phyloP scores from a whole-genome alignment of 2,329 filamentous ascomycete genomes.

The Aaosphaeria pasadenensis region DNA sequence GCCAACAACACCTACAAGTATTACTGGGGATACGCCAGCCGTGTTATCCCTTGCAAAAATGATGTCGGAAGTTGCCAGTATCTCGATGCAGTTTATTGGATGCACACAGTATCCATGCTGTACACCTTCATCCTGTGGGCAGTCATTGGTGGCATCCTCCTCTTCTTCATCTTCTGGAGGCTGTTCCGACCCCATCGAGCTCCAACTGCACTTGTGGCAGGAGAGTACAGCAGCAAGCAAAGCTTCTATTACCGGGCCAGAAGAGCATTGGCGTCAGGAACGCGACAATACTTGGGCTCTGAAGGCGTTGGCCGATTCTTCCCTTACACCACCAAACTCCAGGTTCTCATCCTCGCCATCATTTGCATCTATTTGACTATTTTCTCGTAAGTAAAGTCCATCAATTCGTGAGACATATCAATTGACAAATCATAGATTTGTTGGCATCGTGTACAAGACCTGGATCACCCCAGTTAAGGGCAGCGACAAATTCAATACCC shows the following conservation, averaged over 20 bases:
- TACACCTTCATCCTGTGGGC: constrained; percentile 59
- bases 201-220: constrained; percentile 19
- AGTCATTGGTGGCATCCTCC: constrained; percentile 48
- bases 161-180: constrained; percentile 42
- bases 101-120: constrained; percentile 54
- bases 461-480: constrained; percentile 69
- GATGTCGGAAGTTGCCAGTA: constrained; percentile 59
- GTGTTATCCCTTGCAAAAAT: constrained; percentile 56
- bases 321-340: constrained; percentile 65
- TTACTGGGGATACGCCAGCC: constrained; percentile 58
- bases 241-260: constrained; percentile 19
- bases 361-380: constrained; percentile 62
- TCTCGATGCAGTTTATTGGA: constrained; percentile 54
- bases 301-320: constrained; percentile 60
- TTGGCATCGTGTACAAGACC: constrained; percentile 64
- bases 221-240: constrained; percentile 7
- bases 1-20: constrained; percentile 38
- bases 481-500: constrained; percentile 59
- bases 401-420: neutral
- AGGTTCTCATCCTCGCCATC: constrained; percentile 60
- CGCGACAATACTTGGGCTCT: constrained; percentile 57
- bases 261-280: constrained; percentile 40
- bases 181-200: constrained; percentile 26
- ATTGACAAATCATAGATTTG: constrained; percentile 35
- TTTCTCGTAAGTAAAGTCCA: constrained; percentile 42